These are phyloP conservation scores for Cyberlindnera mrakii DNA, from an alignment of 805 yeast species.

Conservation along the genomic window DNA sequence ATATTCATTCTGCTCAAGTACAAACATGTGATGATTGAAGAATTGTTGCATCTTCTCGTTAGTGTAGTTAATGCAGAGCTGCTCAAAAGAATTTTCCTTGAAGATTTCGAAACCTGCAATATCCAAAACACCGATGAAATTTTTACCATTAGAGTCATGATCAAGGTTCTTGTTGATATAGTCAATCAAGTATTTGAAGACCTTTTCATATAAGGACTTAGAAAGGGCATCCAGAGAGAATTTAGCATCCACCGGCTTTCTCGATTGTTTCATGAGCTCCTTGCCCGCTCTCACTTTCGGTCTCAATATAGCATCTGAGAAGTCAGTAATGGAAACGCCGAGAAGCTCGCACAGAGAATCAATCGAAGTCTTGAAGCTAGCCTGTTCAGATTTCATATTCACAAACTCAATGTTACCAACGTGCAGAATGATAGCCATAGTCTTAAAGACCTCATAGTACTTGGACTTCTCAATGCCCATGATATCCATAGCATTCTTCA, in stretches of 20 bases:
- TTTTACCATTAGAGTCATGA: slow-evolving; percentile 34
- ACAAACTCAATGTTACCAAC: slow-evolving; percentile 79
- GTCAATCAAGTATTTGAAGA: slow-evolving; percentile 72
- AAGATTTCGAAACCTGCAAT: slow-evolving; percentile 98
- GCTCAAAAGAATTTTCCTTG: slow-evolving; percentile 90
- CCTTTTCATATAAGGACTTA: slow-evolving; percentile 76
- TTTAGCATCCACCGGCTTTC: slow-evolving; percentile 73
- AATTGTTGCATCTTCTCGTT: slow-evolving; percentile 97
- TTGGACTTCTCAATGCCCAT: slow-evolving; percentile 64
- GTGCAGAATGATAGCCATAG: slow-evolving; percentile 72
- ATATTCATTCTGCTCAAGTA: slow-evolving; percentile 94
- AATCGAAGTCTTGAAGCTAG: slow-evolving; percentile 49
- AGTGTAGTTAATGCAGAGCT: slow-evolving; percentile 94
- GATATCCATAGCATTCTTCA: slow-evolving; percentile 60
- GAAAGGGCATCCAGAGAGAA: slow-evolving; percentile 82
- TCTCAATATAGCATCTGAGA: slow-evolving; percentile 54
- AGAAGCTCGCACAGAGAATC: slow-evolving; percentile 52
- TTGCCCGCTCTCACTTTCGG: slow-evolving; percentile 91
- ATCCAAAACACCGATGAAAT: slow-evolving; percentile 91
- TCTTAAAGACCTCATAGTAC: slow-evolving; percentile 50
- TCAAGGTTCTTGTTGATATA: slow-evolving; percentile 67
- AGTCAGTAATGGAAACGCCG: slow-evolving; percentile 51
- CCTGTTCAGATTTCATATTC: slow-evolving; percentile 69
- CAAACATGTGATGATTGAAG: slow-evolving; percentile 96
- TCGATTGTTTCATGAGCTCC: slow-evolving; percentile 76